phyloP scores from a whole-genome alignment of 2,329 filamentous ascomycete genomes.

The Calonectria honghensis region DNA sequence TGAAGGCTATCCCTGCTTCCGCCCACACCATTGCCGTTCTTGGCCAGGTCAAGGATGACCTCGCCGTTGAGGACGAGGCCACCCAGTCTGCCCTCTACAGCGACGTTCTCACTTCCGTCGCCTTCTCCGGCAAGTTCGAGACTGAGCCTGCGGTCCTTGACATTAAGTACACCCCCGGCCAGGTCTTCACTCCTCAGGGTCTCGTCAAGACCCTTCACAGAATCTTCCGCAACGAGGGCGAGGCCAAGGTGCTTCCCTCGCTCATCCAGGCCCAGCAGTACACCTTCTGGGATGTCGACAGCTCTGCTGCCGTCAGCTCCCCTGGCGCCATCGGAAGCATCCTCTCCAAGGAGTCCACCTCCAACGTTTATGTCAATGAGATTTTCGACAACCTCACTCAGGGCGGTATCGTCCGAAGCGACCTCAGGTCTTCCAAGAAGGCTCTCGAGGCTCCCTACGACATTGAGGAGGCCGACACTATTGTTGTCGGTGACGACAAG shows the following conservation, averaged over 20 bases:
- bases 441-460: conserved; percentile 90
- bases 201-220: conserved; percentile 71
- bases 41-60: conserved; percentile 87
- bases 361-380: conserved; percentile 77
- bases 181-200: conserved; percentile 73
- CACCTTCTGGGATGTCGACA: conserved; percentile 94
- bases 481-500: conserved; percentile 86
- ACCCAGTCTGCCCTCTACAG: conserved; percentile 90
- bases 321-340: conserved; percentile 76
- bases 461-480: conserved; percentile 85
- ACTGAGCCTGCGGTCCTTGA: conserved; percentile 82
- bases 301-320: conserved; percentile 79
- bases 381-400: conserved; percentile 78
- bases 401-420: conserved; percentile 88
- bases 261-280: conserved; percentile 84
- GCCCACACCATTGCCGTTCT: conserved; percentile 87
- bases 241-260: conserved; percentile 63
- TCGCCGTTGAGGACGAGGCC: conserved; percentile 83
- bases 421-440: conserved; percentile 89
- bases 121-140: conserved; percentile 83
- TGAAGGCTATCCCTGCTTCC: conserved; percentile 85
- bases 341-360: conserved; percentile 83
- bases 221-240: conserved; percentile 73
- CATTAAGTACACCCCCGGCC: conserved; percentile 89
- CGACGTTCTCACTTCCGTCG: conserved; percentile 91